Evolutionary conservation across 306 rosid genomes (phyloP).

Genomic region (Betula pendula): DNA sequence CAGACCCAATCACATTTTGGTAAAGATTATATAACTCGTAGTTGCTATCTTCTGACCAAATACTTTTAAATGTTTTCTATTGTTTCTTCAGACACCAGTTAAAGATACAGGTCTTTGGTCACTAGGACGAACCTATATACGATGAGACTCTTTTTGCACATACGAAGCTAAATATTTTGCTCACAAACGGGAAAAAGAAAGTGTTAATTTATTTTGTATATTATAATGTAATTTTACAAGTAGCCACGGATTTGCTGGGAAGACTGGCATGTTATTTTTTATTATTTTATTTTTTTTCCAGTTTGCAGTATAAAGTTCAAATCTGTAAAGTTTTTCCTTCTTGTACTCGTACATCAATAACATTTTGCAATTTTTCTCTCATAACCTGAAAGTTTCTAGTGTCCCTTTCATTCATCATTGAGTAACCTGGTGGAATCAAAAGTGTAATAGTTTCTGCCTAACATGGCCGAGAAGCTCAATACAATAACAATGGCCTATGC

Average conservation of each 20-base stretch:
- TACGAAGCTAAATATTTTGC: background rate
- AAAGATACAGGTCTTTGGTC: slow-evolving; percentile 95
- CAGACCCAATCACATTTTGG: slow-evolving; percentile 8
- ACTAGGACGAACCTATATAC: slow-evolving; percentile 77
- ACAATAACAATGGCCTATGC: no score
- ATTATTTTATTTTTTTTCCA: background rate
- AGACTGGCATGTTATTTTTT: background rate
- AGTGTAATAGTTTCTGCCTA: no score
- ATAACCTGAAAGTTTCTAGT: no score
- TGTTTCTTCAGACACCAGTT: slow-evolving; percentile 65
- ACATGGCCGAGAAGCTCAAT: no score
- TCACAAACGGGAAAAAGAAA: background rate
- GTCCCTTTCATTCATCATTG: no score
- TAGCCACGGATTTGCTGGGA: background rate
- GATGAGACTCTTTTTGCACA: slow-evolving; percentile 37
- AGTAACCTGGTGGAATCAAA: no score
- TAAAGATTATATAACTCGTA: background rate
- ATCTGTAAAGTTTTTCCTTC: background rate
- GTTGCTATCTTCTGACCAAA: background rate
- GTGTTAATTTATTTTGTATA: slow-evolving; percentile 16
- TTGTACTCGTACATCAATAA: no score
- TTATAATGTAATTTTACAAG: slow-evolving; percentile 13
- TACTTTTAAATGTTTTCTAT: background rate
- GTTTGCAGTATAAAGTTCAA: background rate
- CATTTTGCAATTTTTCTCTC: no score